Evolutionary conservation across 2,329 filamentous ascomycete genomes (phyloP).

Genomic region (Neopestalotiopsis sp.): DNA sequence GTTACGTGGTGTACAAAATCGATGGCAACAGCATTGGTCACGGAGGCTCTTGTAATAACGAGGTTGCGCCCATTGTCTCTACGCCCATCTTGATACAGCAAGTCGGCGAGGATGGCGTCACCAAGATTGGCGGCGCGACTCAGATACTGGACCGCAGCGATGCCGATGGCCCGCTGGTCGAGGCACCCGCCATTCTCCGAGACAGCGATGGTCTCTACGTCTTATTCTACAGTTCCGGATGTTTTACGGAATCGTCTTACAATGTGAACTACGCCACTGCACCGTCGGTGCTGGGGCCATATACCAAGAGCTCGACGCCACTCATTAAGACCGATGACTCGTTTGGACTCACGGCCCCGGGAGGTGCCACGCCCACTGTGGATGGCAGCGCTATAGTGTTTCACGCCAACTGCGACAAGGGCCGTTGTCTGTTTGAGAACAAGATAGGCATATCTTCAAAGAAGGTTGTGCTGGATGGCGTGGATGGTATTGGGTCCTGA

Average conservation of each 20-base stretch:
- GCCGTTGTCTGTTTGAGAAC: conserved; percentile 44
- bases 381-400: conserved; percentile 41
- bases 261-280: conserved; percentile 66
- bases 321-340: conserved; percentile 42
- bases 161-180: conserved; percentile 61
- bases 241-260: conserved; percentile 59
- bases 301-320: conserved; percentile 36
- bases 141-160: conserved; percentile 50
- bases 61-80: conserved; percentile 41
- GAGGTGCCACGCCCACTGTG: conserved; percentile 43
- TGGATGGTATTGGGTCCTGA: conserved; percentile 19
- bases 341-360: conserved; percentile 46
- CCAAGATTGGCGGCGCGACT: conserved; percentile 54
- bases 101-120: conserved; percentile 56
- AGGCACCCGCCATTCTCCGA: conserved; percentile 63
- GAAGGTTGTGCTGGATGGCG: conserved; percentile 27
- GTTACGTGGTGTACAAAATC: conserved; percentile 70
- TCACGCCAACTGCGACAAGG: conserved; percentile 42
- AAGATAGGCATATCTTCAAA: conserved; percentile 29
- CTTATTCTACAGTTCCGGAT: conserved; percentile 68
- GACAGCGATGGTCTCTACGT: conserved; percentile 57
- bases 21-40: conserved; percentile 63
- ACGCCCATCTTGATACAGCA: conserved; percentile 65
- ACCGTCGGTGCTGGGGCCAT: conserved; percentile 42
- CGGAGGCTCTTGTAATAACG: conserved; percentile 52